Percentiles rank a stretch among this genome's conserved stretches.
Evolutionary conservation across 139 green algal species (phyloP).

Genomic region (Haematococcus lacustris): DNA sequence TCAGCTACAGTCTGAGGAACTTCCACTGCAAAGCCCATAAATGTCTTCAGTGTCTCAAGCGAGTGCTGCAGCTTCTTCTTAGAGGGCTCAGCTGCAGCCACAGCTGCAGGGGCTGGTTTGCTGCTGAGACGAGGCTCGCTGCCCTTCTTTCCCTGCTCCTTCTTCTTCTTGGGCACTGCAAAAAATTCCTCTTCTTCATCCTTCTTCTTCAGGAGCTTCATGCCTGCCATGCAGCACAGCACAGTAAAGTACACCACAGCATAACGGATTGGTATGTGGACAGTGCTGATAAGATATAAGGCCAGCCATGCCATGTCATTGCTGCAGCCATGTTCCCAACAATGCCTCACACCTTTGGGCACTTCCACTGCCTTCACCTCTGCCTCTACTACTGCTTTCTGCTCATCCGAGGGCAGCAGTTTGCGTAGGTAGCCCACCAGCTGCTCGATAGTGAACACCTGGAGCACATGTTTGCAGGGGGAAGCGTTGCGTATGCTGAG

Average conservation of each 20-base stretch:
- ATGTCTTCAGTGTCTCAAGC: conserved; percentile 36
- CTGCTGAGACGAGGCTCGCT: neutral
- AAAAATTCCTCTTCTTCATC: conserved; percentile 15
- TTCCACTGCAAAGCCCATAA: conserved; percentile 31
- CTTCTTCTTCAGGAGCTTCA: conserved; percentile 21
- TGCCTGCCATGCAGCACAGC: too few species aligned
- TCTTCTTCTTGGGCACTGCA: conserved; percentile 25
- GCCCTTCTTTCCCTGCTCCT: conserved; percentile 18
- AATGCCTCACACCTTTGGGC: conserved; percentile 10
- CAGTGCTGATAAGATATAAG: too few species aligned
- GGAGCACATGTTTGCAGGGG: conserved; percentile 26
- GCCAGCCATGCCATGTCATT: too few species aligned
- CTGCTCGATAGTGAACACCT: conserved; percentile 40
- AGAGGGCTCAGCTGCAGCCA: conserved; percentile 4
- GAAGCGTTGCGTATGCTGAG: too few species aligned
- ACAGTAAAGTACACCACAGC: too few species aligned
- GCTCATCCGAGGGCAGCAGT: conserved; percentile 11
- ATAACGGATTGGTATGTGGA: too few species aligned
- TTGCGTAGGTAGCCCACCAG: conserved; percentile 33
- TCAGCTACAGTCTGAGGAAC: conserved; percentile 24
- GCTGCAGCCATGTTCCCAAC: conserved; percentile 1
- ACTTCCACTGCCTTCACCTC: conserved; percentile 32
- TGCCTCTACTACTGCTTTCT: neutral
- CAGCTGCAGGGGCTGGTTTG: neutral
- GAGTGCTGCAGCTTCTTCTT: conserved; percentile 40